Evolutionary conservation across 371 early-diverging fungal genomes (phyloP), one percentile per base, ranked within the genome.

Genomic region (Mortierella sp.): DNA sequence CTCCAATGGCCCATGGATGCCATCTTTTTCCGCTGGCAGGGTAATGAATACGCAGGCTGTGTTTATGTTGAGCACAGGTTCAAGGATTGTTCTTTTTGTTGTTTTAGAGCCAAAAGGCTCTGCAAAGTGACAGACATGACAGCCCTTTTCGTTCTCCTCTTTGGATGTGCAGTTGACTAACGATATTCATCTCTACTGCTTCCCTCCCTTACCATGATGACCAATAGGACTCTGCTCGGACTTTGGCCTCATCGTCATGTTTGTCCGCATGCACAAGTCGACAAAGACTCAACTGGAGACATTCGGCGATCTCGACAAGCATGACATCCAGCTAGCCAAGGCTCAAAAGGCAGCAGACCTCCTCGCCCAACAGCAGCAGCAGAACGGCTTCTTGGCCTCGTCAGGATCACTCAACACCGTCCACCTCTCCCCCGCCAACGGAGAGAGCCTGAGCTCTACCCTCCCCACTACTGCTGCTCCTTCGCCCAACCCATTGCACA

Each of bases 1-100:
- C 55, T 83, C 24, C 76, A 79, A 16, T 90, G 90, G 90, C 90
- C 90, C 13, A 31, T 85, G 44, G 90, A 90, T 66, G 90, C 88
- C 22, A 66, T 90, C 29, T 88, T 87, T 70, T 90, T 90, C 84
- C 88, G 88, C 45, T 87, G 85, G 72, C 89, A 88, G 74, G 87
- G 85, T 85, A 85, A 69, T 13, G 13, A 8, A 37, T 26, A 43
- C 34, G 37, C 29, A 29, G 55, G 31, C 31, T 53, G n/a, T 53
- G 31, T 53, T 53, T 53, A 10, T 53, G 31, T 53, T 53, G 14
- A 9, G 26, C 14, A 24, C 29, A 16, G 55, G 29, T 29, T 13
- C 55, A 9, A 2, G 11, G 26, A 26, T 19, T 19, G 19, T 58
- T 31, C 31, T 53, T 13, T 55, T 29, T 13, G 31, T 11, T 16